phyloP scores from a whole-genome alignment of 176 grass and related monocot genomes.

The Carex kokanica region DNA sequence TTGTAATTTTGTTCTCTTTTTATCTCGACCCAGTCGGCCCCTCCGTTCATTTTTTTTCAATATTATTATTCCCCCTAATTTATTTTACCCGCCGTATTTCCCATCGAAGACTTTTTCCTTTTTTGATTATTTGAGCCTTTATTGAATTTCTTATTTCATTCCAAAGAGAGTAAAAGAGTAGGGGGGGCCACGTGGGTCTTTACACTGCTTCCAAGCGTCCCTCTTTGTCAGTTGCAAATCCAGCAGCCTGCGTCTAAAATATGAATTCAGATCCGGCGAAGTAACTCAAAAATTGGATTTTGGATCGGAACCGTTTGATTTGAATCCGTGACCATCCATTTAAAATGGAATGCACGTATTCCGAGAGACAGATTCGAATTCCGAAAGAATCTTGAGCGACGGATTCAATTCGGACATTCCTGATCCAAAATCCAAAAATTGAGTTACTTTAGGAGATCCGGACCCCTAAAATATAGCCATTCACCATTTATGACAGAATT shows the following conservation, averaged over 20 bases:
- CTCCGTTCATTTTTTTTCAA: neutral
- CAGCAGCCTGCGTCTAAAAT: conserved; percentile 10
- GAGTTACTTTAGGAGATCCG: too few relatives aligned
- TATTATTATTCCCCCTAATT: neutral
- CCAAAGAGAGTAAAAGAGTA: conserved; percentile 14
- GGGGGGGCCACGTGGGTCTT: conserved; percentile 19
- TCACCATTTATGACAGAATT: conserved; percentile 5
- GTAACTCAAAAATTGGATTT: too few relatives aligned
- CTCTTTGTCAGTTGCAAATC: neutral
- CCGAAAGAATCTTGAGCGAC: too few relatives aligned
- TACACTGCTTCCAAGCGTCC: conserved; percentile 20
- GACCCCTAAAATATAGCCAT: neutral
- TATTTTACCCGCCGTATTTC: neutral
- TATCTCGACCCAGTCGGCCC: neutral
- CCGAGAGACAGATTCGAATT: too few relatives aligned
- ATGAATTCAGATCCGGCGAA: too few relatives aligned
- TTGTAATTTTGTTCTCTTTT: conserved; percentile 10
- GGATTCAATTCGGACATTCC: too few relatives aligned
- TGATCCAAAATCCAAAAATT: too few relatives aligned
- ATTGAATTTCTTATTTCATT: conserved; percentile 24
- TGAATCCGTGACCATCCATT: too few relatives aligned
- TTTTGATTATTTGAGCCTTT: conserved; percentile 18
- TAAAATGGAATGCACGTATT: too few relatives aligned
- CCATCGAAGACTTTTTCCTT: neutral
- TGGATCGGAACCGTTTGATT: too few relatives aligned